These are phyloP conservation scores for Chaetomium globosum DNA, from an alignment of 2,329 filamentous ascomycete species.

Conservation along the genomic window DNA sequence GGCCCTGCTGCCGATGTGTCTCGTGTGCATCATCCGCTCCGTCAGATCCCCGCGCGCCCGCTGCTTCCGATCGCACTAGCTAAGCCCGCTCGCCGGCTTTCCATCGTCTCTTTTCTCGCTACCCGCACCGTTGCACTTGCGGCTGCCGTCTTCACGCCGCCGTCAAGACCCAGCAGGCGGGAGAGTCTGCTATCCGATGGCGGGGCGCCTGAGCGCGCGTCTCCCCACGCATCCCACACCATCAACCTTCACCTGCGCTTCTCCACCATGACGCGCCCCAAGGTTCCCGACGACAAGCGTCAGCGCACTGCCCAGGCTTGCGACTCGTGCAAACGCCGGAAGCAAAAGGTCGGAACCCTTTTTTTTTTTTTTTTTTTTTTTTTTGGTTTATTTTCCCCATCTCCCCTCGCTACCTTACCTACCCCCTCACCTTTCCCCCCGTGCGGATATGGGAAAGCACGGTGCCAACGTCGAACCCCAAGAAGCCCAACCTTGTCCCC, in stretches of 20 bases:
- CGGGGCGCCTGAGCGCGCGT: slow-evolving; percentile 34
- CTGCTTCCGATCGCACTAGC: slow-evolving; percentile 35
- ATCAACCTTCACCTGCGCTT: slow-evolving; percentile 21
- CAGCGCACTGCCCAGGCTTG: slow-evolving; percentile 66
- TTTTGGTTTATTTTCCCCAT: slow-evolving; percentile 15
- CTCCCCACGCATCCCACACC: slow-evolving; percentile 28
- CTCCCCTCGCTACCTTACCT: background rate
- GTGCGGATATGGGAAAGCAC: slow-evolving; percentile 6
- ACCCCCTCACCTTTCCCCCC: background rate
- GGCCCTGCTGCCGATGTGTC: slow-evolving; percentile 36
- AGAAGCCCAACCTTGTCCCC: background rate
- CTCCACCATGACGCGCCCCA: slow-evolving; percentile 54
- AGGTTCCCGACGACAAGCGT: slow-evolving; percentile 61
- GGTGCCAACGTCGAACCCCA: background rate
- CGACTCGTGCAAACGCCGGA: slow-evolving; percentile 65
- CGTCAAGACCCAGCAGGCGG: slow-evolving; percentile 16
- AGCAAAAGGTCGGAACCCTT: slow-evolving; percentile 63
- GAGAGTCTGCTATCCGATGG: slow-evolving; percentile 37
- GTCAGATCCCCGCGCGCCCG: slow-evolving; percentile 30
- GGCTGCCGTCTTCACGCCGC: slow-evolving; percentile 27
- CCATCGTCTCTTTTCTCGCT: slow-evolving; percentile 21
- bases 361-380: slow-evolving; percentile 25
- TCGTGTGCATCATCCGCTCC: slow-evolving; percentile 40
- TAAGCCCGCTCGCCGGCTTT: slow-evolving; percentile 10
- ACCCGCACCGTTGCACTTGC: slow-evolving; percentile 33